Evolutionary conservation across 129 eudicot species (phyloP).

Genomic region (Flaveria robusta): DNA sequence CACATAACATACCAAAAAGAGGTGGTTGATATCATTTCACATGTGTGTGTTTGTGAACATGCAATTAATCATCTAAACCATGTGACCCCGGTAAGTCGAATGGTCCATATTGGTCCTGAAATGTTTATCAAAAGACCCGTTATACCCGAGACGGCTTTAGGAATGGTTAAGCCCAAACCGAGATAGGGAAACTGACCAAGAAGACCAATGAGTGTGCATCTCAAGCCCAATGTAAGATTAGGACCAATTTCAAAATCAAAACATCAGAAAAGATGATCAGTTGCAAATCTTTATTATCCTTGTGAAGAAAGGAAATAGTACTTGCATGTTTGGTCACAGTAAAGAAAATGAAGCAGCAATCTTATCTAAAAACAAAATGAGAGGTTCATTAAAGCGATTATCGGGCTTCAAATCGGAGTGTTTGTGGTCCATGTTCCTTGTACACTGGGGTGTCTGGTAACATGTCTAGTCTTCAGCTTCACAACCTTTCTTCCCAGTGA

Average conservation of each 20-base stretch:
- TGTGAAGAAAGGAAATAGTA: not conserved
- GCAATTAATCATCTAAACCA: constrained; percentile 19
- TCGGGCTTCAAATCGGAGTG: constrained; percentile 45
- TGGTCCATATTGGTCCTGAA: not conserved
- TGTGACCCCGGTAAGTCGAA: not conserved
- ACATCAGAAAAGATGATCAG: not conserved
- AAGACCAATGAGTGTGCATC: not conserved
- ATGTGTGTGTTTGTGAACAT: constrained; percentile 12
- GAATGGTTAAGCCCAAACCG: not conserved
- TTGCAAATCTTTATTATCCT: constrained; percentile 17
- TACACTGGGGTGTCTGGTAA: constrained; percentile 83
- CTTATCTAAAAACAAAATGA: not conserved
- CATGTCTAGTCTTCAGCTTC: constrained; percentile 90
- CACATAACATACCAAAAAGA: constrained; percentile 22
- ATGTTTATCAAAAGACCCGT: not conserved
- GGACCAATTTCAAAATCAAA: not conserved
- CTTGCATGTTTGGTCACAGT: not conserved
- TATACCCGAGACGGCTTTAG: not conserved
- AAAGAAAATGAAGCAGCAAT: not conserved
- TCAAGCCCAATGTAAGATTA: not conserved
- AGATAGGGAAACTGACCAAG: not conserved
- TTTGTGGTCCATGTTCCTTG: constrained; percentile 95
- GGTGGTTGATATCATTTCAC: constrained; percentile 22
- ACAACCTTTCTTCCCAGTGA: constrained; percentile 89
- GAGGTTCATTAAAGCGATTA: constrained; percentile 5